Base-by-base conservation (phyloP, 1,284 basidiomycete species). In the Meripilus lineatus region DNA sequence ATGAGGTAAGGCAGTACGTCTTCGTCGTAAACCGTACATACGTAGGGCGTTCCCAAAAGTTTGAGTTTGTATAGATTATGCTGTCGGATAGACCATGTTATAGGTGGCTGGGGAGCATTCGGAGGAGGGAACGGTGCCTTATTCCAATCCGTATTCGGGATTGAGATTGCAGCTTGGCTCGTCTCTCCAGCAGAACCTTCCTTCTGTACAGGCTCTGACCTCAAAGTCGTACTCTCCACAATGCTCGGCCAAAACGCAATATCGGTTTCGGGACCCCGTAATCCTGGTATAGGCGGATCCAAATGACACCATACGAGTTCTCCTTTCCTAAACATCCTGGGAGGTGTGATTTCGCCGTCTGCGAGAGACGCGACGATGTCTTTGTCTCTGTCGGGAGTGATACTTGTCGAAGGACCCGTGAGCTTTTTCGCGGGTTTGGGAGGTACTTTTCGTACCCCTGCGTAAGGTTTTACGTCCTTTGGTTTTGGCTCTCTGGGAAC, bases 221-320 rank as follows among this genome's bases (percentile, higher is more conserved):
- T 75, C 79, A 45, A 83, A 61, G 38, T 69, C 71, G 6, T 69
- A 46, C 84, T 76, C 15, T 82, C 72, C 8, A 89, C 72, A 15
- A 89, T 55, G 2, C 73, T 84, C 1, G 87, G 87, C 87, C 87
- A 90, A 50, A 79, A 81, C 20, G 62, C 54, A 50, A 90, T 84
- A 15, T 55, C 54, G 38, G 72, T 66, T 14, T 63, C 66, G 7
- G 53, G 33, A 1, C 65, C 64, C 2, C 63, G 60, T 3, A 66
- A 56, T 0, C 64, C 66, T 11, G 57, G 49, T 41, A 89, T 81
- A 0, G 81, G 71, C 3, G 64, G 57, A 30, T 71, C 61, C 24
- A 91, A 61, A 14, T 71, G 68, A 46, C 79, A 84, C 87, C 88
- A 91, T 5, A 91, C 69, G 18, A 89, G 54, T 59, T 91, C 88